These are phyloP conservation scores for Moesziomyces aphidis DNA, from an alignment of 1,284 basidiomycete species.

Conservation along the genomic window DNA sequence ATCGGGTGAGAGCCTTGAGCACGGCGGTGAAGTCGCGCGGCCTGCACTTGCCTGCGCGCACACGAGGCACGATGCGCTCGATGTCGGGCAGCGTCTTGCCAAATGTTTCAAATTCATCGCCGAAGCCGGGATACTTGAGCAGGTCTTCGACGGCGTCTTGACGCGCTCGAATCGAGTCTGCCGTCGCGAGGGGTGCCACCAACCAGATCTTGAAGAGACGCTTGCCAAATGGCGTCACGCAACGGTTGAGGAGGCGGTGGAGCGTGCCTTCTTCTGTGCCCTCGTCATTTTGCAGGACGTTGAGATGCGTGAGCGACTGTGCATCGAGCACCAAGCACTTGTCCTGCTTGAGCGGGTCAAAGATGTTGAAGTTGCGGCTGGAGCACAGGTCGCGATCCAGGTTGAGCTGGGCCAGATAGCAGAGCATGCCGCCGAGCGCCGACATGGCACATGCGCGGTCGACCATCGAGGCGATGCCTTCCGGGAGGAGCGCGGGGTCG, in stretches of 20 bases:
- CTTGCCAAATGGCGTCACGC: conserved; percentile 66
- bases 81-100: conserved; percentile 63
- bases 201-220: conserved; percentile 67
- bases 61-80: conserved; percentile 63
- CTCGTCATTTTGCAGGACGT: conserved; percentile 66
- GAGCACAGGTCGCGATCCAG: conserved; percentile 64
- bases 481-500: conserved; percentile 48
- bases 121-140: conserved; percentile 47
- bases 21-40: conserved; percentile 64
- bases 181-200: conserved; percentile 57
- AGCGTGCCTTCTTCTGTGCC: conserved; percentile 65
- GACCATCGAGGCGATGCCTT: conserved; percentile 55
- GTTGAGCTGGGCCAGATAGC: conserved; percentile 64
- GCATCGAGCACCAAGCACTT: conserved; percentile 64
- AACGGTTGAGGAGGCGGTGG: conserved; percentile 65
- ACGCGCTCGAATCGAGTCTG: conserved; percentile 57
- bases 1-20: conserved; percentile 53
- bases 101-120: conserved; percentile 57
- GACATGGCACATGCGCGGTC: conserved; percentile 54
- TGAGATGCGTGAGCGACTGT: conserved; percentile 64
- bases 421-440: conserved; percentile 64
- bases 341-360: conserved; percentile 56
- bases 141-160: conserved; percentile 65
- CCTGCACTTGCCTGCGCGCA: conserved; percentile 63
- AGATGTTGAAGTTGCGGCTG: conserved; percentile 65